These are phyloP conservation scores for Aspergillus costaricaensis DNA, from an alignment of 2,329 filamentous ascomycete species.

Conservation along the genomic window DNA sequence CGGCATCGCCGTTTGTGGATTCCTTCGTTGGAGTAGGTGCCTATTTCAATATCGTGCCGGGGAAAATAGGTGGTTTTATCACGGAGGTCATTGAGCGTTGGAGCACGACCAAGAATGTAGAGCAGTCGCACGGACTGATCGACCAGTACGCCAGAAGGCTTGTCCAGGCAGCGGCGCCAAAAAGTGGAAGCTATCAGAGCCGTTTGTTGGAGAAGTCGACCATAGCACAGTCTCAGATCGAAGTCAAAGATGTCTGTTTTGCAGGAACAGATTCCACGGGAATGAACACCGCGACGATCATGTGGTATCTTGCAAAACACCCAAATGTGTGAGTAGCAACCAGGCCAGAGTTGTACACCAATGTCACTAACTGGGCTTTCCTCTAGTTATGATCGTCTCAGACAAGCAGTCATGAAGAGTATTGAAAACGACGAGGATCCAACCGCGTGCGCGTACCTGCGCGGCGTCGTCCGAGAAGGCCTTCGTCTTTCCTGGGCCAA, in stretches of 20 bases:
- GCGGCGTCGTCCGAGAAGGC: slow-evolving; percentile 53
- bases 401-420: slow-evolving; percentile 34
- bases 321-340: slow-evolving; percentile 38
- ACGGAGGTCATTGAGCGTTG: slow-evolving; percentile 38
- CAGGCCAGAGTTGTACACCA: background rate
- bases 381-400: slow-evolving; percentile 34
- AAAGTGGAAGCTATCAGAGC: slow-evolving; percentile 50
- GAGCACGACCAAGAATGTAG: slow-evolving; percentile 33
- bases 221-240: slow-evolving; percentile 49
- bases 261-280: slow-evolving; percentile 58
- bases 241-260: slow-evolving; percentile 58
- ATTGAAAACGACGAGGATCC: slow-evolving; percentile 29
- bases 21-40: slow-evolving; percentile 57
- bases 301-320: slow-evolving; percentile 48
- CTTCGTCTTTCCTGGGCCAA: slow-evolving; percentile 56
- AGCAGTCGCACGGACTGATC: slow-evolving; percentile 42
- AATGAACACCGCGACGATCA: slow-evolving; percentile 54
- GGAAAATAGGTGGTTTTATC: slow-evolving; percentile 36
- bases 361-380: slow-evolving; percentile 15
- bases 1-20: slow-evolving; percentile 55
- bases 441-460: slow-evolving; percentile 45
- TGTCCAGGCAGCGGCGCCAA: slow-evolving; percentile 35
- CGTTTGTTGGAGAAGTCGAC: slow-evolving; percentile 49
- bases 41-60: slow-evolving; percentile 55
- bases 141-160: slow-evolving; percentile 48